Evolutionary conservation across 202 grass and related monocot genomes (phyloP).

Genomic region (Carex sylvatica): DNA sequence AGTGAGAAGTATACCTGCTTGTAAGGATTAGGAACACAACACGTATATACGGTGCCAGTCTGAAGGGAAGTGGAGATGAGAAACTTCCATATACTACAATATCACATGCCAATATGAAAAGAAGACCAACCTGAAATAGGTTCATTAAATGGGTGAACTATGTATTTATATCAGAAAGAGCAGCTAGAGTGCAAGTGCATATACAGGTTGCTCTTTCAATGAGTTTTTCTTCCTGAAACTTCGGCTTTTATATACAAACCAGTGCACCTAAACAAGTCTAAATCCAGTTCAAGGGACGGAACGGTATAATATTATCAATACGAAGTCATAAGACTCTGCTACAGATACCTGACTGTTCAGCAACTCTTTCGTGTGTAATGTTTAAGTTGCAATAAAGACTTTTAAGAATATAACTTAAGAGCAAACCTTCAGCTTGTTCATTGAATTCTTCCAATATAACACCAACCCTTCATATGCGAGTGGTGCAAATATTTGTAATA

Average conservation of each 20-base stretch:
- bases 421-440: slow-evolving; percentile 85
- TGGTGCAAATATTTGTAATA: slow-evolving; percentile 70
- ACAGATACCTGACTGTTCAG: not conserved
- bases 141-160: slow-evolving; percentile 31
- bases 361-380: not conserved
- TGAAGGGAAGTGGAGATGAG: slow-evolving; percentile 58
- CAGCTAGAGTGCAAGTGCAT: slow-evolving; percentile 1
- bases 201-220: slow-evolving; percentile 16
- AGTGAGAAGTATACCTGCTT: slow-evolving; percentile 65
- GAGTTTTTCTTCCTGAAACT: slow-evolving; percentile 1
- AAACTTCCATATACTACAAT: slow-evolving; percentile 56
- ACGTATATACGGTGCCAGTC: slow-evolving; percentile 84
- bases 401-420: not conserved
- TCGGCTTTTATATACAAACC: not conserved
- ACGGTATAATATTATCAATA: not conserved
- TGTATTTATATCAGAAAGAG: not conserved
- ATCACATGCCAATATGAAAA: slow-evolving; percentile 82
- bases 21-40: slow-evolving; percentile 73
- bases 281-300: not conserved
- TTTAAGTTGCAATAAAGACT: not conserved
- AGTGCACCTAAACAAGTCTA: not conserved
- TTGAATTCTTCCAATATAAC: slow-evolving; percentile 60
- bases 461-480: slow-evolving; percentile 84
- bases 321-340: not conserved
- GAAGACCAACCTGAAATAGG: slow-evolving; percentile 74